Evolutionary conservation across 2,329 filamentous ascomycete species (phyloP), one percentile per base, ranked within the genome.

Genomic region (Cordyceps pruinosa): DNA sequence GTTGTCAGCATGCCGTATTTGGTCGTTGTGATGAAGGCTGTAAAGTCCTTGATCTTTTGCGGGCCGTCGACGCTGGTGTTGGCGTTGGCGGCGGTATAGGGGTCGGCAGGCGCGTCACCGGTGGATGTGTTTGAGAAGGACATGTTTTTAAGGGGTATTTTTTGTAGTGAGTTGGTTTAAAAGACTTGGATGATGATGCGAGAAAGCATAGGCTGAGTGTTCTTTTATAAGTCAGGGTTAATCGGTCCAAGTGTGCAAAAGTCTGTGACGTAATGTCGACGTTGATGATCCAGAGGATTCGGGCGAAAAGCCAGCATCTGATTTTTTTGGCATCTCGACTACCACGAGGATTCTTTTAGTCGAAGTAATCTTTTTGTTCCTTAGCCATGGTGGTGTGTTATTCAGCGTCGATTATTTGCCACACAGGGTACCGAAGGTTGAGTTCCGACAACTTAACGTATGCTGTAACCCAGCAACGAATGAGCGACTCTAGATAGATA

Each of bases 1-100:
- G 91, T 95, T 9, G 90, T 94, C 84, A 96, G 85, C 87, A 96
- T 89, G 71, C 88, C 89, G 69, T 90, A 95, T 74, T 95, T 96
- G 76, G 80, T 82, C 61, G 79, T 77, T 37, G 82, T 78, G 68
- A 89, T 81, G 71, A 96, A 96, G 15, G 77, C 74, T 65, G 79
- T 76, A 39, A 96, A 80, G 59, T 88, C 89, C 59, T 87, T 80
- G 61, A 95, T 77, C 76, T 95, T 96, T 61, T 89, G 81, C 64
- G 88, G 81, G 34, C 90, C 72, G 3, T 84, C 77, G 17, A 79
- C 75, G 0, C 82, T 74, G 1, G 82, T 75, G 46, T 85, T 79
- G 45, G 90, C 80, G 58, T 84, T 77, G 74, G 89, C 91, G 73
- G 86, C 83, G 68, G 84, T 90, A 78, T 95, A 96, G 2, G 89